phyloP scores from a whole-genome alignment of 1,139 yeast genomes.

The Nakaseomyces glabratus region DNA sequence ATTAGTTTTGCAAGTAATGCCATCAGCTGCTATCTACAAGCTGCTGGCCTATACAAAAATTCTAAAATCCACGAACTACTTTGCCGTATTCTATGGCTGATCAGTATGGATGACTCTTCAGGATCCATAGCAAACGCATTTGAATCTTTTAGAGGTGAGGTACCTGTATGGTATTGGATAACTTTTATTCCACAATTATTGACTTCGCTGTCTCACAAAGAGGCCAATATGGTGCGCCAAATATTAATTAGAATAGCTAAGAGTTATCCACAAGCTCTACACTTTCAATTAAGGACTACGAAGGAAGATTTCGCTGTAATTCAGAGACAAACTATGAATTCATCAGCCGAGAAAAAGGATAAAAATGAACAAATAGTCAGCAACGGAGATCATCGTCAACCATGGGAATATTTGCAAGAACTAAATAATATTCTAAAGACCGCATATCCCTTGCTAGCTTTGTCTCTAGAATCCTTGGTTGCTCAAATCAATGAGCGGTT shows the following conservation, averaged over 20 bases:
- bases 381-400: conserved; percentile 41
- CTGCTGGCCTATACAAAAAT: conserved; percentile 91
- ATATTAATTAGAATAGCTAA: conserved; percentile 88
- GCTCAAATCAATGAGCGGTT: conserved; percentile 93
- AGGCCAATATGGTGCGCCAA: conserved; percentile 80
- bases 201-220: conserved; percentile 82
- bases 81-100: conserved; percentile 88
- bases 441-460: conserved; percentile 87
- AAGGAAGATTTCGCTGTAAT: conserved; percentile 87
- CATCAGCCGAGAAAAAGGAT: conserved; percentile 38
- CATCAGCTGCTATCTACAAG: conserved; percentile 89
- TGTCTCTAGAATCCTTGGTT: conserved; percentile 87
- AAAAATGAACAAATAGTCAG: conserved; percentile 11
- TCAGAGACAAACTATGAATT: conserved; percentile 68
- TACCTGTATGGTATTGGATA: conserved; percentile 99
- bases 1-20: conserved; percentile 88
- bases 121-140: conserved; percentile 82
- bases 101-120: conserved; percentile 78
- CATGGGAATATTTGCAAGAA: conserved; percentile 94
- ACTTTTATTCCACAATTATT: conserved; percentile 91
- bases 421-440: conserved; percentile 92
- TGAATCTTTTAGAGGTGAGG: conserved; percentile 88
- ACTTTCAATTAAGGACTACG: conserved; percentile 90
- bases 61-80: conserved; percentile 81
- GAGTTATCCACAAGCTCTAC: conserved; percentile 93